phyloP scores from a whole-genome alignment of 495 filamentous ascomycete genomes.

The Cladorrhinum samala region DNA sequence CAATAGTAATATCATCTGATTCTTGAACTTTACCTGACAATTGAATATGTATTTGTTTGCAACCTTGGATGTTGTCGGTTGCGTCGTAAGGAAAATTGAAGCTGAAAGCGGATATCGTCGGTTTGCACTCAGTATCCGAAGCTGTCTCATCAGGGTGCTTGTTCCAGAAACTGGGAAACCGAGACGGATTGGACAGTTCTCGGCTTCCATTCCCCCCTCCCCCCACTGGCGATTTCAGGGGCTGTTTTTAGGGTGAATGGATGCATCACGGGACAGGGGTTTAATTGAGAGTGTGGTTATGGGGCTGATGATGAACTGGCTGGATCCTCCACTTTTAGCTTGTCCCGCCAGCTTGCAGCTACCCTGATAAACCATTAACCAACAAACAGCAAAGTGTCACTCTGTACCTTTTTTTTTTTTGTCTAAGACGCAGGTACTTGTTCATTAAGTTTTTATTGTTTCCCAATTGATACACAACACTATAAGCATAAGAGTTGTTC shows the following conservation, averaged over 20 bases:
- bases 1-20: background rate
- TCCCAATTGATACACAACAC: background rate
- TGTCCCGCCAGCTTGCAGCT: background rate
- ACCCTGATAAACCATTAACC: no score
- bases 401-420: background rate
- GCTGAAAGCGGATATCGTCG: background rate
- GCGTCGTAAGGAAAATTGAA: background rate
- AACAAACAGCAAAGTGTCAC: no score
- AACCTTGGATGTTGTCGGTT: background rate
- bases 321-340: background rate
- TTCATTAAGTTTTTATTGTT: background rate
- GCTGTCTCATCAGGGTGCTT: no score
- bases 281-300: background rate
- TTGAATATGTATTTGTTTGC: background rate
- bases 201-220: background rate
- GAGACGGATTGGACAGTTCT: no score
- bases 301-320: background rate
- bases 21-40: background rate
- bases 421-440: background rate
- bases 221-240: background rate
- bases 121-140: background rate
- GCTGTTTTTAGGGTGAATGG: background rate
- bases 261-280: background rate
- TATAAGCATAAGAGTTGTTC: no score
- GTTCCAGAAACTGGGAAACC: background rate